Evolutionary conservation across 2,329 filamentous ascomycete species (phyloP).

Genomic region (Scedosporium boydii): DNA sequence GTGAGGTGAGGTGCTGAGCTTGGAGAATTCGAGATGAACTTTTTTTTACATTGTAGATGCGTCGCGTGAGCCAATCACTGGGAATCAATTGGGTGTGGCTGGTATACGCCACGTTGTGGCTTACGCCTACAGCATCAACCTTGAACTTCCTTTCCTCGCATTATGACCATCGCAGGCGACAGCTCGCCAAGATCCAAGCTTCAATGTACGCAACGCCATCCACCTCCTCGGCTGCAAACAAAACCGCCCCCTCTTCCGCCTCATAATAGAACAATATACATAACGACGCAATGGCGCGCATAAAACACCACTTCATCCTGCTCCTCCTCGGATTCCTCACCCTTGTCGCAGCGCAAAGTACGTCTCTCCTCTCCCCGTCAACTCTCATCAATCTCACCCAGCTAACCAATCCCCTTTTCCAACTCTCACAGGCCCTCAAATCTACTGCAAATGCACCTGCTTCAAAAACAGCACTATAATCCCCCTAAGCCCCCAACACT

Average conservation of each 20-base stretch:
- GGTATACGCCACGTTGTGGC: background rate
- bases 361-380: constrained; percentile 12
- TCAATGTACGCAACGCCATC: background rate
- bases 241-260: background rate
- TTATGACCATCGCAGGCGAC: background rate
- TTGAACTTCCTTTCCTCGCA: background rate
- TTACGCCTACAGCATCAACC: background rate
- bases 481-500: constrained; percentile 39
- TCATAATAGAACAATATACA: background rate
- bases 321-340: constrained; percentile 25
- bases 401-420: background rate
- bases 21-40: background rate
- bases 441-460: constrained; percentile 63
- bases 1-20: background rate
- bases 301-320: constrained; percentile 23
- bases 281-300: constrained; percentile 25
- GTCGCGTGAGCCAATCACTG: background rate
- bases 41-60: background rate
- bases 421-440: constrained; percentile 40
- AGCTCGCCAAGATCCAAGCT: too few species aligned
- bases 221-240: background rate
- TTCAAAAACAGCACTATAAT: constrained; percentile 62
- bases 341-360: constrained; percentile 32
- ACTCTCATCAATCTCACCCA: constrained; percentile 13
- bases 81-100: background rate